Evolutionary conservation across 2,329 filamentous ascomycete genomes (phyloP).

Genomic region (Penicillium paneum): DNA sequence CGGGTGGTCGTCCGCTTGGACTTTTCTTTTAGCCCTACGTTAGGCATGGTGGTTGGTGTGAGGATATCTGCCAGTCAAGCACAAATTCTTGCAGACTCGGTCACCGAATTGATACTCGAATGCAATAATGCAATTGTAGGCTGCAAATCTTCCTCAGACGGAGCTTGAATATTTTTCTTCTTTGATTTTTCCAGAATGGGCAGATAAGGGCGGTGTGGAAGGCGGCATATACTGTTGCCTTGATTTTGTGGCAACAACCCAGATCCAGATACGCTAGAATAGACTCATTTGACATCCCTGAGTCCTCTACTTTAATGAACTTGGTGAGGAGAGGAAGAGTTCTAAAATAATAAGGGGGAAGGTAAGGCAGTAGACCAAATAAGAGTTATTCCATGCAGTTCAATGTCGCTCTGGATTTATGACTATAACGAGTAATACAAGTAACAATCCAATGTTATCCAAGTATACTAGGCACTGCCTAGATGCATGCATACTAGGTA

Average conservation of each 20-base stretch:
- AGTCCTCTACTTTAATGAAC: not conserved
- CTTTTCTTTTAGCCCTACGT: slow-evolving; percentile 31
- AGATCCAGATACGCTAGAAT: too few species aligned
- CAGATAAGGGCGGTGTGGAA: slow-evolving; percentile 30
- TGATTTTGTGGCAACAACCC: not conserved
- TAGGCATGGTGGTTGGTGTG: slow-evolving; percentile 24
- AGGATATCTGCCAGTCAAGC: not conserved
- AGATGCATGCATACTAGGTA: not conserved
- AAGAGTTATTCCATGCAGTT: not conserved
- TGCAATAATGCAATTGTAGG: slow-evolving; percentile 4
- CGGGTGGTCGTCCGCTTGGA: slow-evolving; percentile 23
- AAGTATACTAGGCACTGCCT: not conserved
- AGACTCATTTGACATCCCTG: not conserved
- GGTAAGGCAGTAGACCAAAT: not conserved
- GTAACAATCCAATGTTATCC: not conserved
- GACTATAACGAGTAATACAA: not conserved
- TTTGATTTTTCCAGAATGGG: slow-evolving; percentile 26
- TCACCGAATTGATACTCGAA: not conserved
- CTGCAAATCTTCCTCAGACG: slow-evolving; percentile 14
- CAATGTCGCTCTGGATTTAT: not conserved
- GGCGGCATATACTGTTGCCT: slow-evolving; percentile 22
- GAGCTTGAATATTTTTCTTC: slow-evolving; percentile 36
- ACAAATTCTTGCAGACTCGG: not conserved
- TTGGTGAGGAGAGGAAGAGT: not conserved
- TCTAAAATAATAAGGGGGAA: not conserved